Percentiles rank a stretch among this genome's conserved stretches.
phyloP scores from a whole-genome alignment of 176 grass and related monocot genomes.

The Tillandsia fasciculata region DNA sequence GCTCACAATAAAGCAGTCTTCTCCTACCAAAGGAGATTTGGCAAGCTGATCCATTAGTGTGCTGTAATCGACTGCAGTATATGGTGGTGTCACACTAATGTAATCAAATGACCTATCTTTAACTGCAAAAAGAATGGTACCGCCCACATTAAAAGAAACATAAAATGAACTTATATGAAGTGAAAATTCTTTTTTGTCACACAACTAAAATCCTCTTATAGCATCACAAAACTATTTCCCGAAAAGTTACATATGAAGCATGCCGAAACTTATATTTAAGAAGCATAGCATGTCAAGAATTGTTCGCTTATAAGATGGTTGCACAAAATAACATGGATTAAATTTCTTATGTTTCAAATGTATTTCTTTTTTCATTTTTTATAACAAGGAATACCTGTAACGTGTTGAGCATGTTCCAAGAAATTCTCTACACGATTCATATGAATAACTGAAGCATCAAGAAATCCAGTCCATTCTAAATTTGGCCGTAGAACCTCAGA shows the following conservation, averaged over 20 bases:
- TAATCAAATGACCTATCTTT: constrained; percentile 71
- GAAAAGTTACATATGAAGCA: neutral
- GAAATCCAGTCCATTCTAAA: constrained; percentile 80
- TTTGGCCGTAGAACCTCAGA: constrained; percentile 73
- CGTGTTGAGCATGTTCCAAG: constrained; percentile 61
- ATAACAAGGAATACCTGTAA: constrained; percentile 34
- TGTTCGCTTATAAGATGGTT: neutral
- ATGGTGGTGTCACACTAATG: constrained; percentile 89
- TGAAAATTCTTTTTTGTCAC: neutral
- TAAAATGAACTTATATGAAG: neutral
- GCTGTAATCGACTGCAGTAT: constrained; percentile 62
- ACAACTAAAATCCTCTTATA: neutral
- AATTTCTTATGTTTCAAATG: neutral
- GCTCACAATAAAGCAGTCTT: constrained; percentile 93
- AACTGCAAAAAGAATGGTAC: constrained; percentile 22
- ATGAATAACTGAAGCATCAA: constrained; percentile 73
- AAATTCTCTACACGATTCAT: constrained; percentile 71
- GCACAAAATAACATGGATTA: too few relatives aligned
- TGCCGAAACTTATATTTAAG: neutral
- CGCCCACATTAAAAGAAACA: neutral
- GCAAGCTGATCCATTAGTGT: constrained; percentile 62
- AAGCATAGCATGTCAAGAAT: neutral
- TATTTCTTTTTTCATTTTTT: neutral
- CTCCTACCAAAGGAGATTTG: constrained; percentile 79
- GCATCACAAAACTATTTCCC: neutral